Evolutionary conservation across 2,329 filamentous ascomycete species (phyloP).

Genomic region (Tolypocladium guangdongense): DNA sequence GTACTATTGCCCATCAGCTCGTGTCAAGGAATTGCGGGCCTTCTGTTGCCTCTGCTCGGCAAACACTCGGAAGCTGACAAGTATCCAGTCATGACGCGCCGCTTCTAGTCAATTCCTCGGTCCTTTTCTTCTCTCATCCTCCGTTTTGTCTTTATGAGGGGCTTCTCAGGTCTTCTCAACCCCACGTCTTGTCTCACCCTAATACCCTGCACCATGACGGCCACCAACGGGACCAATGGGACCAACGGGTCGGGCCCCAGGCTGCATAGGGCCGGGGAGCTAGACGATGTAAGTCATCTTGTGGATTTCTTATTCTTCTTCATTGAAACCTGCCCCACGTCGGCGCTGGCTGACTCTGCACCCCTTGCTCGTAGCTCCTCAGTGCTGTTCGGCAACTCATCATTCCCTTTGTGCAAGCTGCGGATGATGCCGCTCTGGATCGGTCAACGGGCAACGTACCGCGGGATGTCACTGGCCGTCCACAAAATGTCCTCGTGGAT

Average conservation of each 20-base stretch:
- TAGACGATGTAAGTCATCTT: constrained; percentile 16
- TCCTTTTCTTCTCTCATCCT: neutral
- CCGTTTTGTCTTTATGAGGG: neutral
- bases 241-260: constrained; percentile 10
- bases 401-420: constrained; percentile 58
- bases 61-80: neutral
- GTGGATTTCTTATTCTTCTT: neutral
- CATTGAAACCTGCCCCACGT: neutral
- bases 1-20: too few species aligned
- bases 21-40: neutral
- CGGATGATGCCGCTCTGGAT: constrained; percentile 49
- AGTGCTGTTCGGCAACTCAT: constrained; percentile 56
- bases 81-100: neutral
- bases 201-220: constrained; percentile 11
- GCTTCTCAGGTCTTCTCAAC: neutral
- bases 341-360: constrained; percentile 11
- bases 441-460: constrained; percentile 40
- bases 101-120: neutral
- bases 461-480: constrained; percentile 23
- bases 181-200: neutral
- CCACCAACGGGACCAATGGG: constrained; percentile 8
- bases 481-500: constrained; percentile 52
- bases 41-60: neutral
- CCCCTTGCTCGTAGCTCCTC: constrained; percentile 51
- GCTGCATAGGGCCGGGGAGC: constrained; percentile 21